Base-by-base conservation (phyloP, 2,329 filamentous ascomycete species). In the Fonsecaea nubica region DNA sequence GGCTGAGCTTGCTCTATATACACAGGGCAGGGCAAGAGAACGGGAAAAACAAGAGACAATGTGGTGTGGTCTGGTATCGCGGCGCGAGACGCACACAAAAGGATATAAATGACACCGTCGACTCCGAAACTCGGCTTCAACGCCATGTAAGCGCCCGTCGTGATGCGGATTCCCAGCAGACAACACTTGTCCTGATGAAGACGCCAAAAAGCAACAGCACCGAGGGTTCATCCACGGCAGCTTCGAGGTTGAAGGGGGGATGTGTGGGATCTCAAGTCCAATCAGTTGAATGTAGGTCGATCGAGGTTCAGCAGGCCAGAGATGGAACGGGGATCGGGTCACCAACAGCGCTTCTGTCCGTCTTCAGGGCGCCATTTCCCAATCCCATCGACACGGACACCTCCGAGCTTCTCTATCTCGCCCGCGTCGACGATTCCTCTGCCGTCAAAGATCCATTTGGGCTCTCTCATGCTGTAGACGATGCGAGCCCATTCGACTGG, bases 361-460 rank as follows among this genome's bases (percentile, higher is more conserved):
- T 64, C 65, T 48, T 67, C 65, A 9, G 65, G 50, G 12, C 62
- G 52, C 53, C 57, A 62, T 42, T 48, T 57, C 25, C 77, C 77
- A 62, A 79, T 75, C 15, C 69, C 68, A 57, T 79, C 77, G 18
- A 79, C 73, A 10, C 74, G 68, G 30, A 80, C 73, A 8, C 79
- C 78, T 6, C 79, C 79, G 40, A 80, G 63, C 55, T 72, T 74
- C 62, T 78, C 75, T 68, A 81, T 69, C 65, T 78, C 74, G 1
- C 57, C 48, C 8, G 71, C 70, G 66, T 81, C 76, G 25, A 80
- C 61, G 38, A 79, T 69, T 30, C 76, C 75, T 30, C 78, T 73
- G 21, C 83, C 83, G 72, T 85, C 83, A 72, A 85, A 85, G 5
- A 84, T 78, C 75, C 78, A 83, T 66, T 78, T 82, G 1, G 83